These are phyloP conservation scores for Starmera pachycereana DNA, from an alignment of 805 yeast species.

Conservation along the genomic window DNA sequence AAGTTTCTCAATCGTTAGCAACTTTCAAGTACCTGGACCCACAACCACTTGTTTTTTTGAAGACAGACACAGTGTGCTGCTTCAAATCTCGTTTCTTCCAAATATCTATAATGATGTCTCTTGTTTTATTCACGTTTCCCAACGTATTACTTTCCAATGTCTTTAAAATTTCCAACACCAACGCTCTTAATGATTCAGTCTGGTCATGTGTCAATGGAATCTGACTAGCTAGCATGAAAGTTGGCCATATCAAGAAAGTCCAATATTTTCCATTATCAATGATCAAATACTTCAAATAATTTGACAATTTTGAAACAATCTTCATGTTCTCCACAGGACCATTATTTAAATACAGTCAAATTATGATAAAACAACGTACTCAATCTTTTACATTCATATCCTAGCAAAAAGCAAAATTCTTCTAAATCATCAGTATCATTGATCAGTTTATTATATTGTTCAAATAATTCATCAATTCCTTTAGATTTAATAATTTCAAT, in stretches of 20 bases:
- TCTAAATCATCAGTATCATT: constrained; percentile 1
- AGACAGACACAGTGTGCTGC: not conserved
- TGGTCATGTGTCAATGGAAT: constrained; percentile 1
- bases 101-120: constrained; percentile 1
- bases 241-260: constrained; percentile 6
- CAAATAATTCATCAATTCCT: not conserved
- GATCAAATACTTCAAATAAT: constrained; percentile 2
- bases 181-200: constrained; percentile 2
- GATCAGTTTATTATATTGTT: not conserved
- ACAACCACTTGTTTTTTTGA: no score
- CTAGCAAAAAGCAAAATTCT: constrained; percentile 3
- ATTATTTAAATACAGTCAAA: constrained; percentile 3
- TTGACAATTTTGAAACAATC: not conserved
- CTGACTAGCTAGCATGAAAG: constrained; percentile 2
- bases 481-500: not conserved
- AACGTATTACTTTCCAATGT: constrained; percentile 1
- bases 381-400: constrained; percentile 5
- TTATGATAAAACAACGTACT: constrained; percentile 1
- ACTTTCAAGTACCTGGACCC: not conserved
- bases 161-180: constrained; percentile 1
- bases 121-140: constrained; percentile 5
- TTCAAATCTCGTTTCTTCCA: constrained; percentile 6
- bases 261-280: constrained; percentile 2
- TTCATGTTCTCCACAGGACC: constrained; percentile 1
- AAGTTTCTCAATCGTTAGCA: constrained; percentile 4